A percentile compares a stretch with the other conserved stretches of the same genome.
These are phyloP conservation scores for Pneumocystis sp. DNA, from an alignment of 1,139 yeast genomes.

Conservation along the genomic window DNA sequence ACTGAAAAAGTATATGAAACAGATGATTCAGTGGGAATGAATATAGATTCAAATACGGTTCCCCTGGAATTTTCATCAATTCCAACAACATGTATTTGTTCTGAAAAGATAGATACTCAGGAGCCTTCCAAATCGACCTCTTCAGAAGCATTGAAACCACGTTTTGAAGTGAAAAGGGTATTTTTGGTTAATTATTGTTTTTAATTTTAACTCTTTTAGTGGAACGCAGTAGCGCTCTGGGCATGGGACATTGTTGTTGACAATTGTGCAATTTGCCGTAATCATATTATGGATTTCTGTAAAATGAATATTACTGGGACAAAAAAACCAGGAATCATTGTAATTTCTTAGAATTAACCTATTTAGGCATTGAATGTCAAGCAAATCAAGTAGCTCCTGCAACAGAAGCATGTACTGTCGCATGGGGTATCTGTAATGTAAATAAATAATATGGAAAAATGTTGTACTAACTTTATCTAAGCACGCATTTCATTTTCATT, in stretches of 20 bases:
- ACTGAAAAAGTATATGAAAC: background rate
- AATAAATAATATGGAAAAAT: slow-evolving; percentile 13
- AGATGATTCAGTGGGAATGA: background rate
- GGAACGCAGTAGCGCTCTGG: slow-evolving; percentile 99
- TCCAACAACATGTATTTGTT: background rate
- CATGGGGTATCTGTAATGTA: slow-evolving; percentile 87
- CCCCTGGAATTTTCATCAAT: background rate
- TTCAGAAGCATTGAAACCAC: slow-evolving; percentile 12
- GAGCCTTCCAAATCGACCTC: background rate
- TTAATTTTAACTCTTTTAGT: slow-evolving; percentile 23
- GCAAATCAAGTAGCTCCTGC: slow-evolving; percentile 54
- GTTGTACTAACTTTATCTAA: slow-evolving; percentile 1
- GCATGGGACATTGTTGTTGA: slow-evolving; percentile 97
- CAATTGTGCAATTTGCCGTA: slow-evolving; percentile 95
- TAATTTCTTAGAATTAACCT: background rate
- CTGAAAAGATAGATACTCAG: background rate
- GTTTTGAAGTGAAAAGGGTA: slow-evolving; percentile 53
- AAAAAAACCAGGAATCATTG: background rate
- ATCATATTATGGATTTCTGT: slow-evolving; percentile 96
- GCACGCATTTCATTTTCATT: slow-evolving; percentile 88
- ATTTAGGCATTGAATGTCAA: slow-evolving; percentile 62
- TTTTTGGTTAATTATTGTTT: slow-evolving; percentile 2
- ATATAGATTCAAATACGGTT: background rate
- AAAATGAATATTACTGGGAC: background rate
- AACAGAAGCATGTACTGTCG: slow-evolving; percentile 80